phyloP scores from a whole-genome alignment of 164 flowering plant species.

The Umbilicus rupestris region DNA sequence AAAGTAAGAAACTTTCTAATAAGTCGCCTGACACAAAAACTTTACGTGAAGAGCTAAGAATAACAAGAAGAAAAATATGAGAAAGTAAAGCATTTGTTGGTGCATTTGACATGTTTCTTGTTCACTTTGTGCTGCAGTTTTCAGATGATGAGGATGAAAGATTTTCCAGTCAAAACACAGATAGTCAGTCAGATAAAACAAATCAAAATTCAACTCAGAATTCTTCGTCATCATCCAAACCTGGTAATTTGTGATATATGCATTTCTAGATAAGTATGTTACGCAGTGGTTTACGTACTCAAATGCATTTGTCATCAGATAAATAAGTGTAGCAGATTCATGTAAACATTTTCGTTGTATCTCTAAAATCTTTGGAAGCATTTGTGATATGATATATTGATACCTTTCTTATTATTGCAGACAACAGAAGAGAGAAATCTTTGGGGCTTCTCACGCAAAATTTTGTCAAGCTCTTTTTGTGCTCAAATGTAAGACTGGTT shows the following conservation, averaged over 20 bases:
- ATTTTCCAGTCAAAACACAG: conserved; percentile 10
- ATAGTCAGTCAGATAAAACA: conserved; percentile 35
- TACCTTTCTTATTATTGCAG: conserved; percentile 23
- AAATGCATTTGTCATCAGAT: neutral
- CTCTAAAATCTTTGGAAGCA: too few species aligned
- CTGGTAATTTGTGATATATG: conserved; percentile 20
- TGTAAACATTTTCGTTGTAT: neutral
- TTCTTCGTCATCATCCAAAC: conserved; percentile 27
- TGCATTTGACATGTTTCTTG: neutral
- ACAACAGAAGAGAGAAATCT: conserved; percentile 80
- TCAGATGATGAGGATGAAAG: conserved; percentile 53
- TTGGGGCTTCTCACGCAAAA: conserved; percentile 83
- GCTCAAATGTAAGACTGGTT: conserved; percentile 50
- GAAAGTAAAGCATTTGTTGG: neutral
- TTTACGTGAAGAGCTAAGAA: neutral
- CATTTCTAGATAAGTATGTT: neutral
- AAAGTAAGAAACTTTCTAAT: neutral
- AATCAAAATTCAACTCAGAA: conserved; percentile 17
- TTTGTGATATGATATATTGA: neutral
- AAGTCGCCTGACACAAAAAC: neutral
- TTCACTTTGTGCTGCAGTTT: conserved; percentile 19
- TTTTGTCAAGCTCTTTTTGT: conserved; percentile 87
- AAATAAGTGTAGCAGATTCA: neutral
- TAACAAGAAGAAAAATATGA: neutral
- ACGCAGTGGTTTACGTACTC: neutral